These are phyloP conservation scores for Tilletia horrida DNA, from an alignment of 1,284 basidiomycete genomes.

Conservation along the genomic window DNA sequence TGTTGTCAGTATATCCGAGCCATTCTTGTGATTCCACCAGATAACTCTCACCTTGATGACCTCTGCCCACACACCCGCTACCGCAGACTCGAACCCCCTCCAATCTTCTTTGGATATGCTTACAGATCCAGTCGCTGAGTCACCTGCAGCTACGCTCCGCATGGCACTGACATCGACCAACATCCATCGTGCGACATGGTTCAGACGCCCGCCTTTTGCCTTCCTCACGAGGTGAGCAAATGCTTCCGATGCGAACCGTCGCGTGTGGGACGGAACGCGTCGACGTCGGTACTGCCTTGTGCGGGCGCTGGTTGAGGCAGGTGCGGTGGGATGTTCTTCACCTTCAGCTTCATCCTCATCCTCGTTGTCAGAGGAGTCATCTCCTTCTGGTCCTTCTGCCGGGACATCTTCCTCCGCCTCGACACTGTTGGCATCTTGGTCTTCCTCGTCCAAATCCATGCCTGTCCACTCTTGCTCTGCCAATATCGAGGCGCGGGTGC, in stretches of 20 bases:
- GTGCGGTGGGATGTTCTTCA: neutral
- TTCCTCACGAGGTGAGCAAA: slow-evolving; percentile 52
- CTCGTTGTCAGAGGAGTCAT: neutral
- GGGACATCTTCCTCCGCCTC: neutral
- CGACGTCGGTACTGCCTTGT: slow-evolving; percentile 15
- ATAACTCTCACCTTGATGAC: slow-evolving; percentile 34
- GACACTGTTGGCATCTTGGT: slow-evolving; percentile 18
- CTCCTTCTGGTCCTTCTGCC: neutral
- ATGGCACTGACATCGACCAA: slow-evolving; percentile 33
- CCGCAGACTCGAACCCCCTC: slow-evolving; percentile 36
- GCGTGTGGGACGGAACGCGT: slow-evolving; percentile 40
- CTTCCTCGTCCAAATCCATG: slow-evolving; percentile 4
- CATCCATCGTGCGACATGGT: slow-evolving; percentile 35
- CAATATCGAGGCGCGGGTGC: neutral
- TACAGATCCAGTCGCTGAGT: neutral
- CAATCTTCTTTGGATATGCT: slow-evolving; percentile 28
- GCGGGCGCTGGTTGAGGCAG: neutral
- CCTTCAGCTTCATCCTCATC: slow-evolving; percentile 16
- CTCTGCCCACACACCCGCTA: slow-evolving; percentile 50
- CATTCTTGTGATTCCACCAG: slow-evolving; percentile 9
- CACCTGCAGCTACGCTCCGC: slow-evolving; percentile 29
- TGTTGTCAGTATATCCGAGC: too few species aligned
- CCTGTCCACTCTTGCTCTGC: neutral
- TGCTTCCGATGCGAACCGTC: slow-evolving; percentile 51
- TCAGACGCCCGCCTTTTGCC: slow-evolving; percentile 37